phyloP scores from a whole-genome alignment of 345 rosid species.

The Alliaria petiolata region DNA sequence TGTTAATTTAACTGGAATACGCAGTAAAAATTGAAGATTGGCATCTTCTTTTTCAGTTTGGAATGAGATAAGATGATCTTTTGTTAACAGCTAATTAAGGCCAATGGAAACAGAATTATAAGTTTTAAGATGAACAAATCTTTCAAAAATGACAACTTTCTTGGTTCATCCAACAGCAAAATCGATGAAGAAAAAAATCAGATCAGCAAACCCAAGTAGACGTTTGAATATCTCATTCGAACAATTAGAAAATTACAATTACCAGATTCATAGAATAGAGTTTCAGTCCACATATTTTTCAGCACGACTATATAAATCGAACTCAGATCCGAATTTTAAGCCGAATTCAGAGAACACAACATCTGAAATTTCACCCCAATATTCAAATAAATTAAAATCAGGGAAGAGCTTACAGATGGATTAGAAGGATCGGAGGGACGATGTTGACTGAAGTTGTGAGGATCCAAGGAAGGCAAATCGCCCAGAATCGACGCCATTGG shows the following conservation, averaged over 20 bases:
- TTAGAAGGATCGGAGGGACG: slow-evolving; percentile 81
- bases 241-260: background rate
- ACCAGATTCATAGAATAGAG: background rate
- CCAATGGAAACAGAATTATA: background rate
- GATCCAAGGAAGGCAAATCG: slow-evolving; percentile 78
- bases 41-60: background rate
- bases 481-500: slow-evolving; percentile 73
- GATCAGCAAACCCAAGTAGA: background rate
- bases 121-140: background rate
- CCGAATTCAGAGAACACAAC: background rate
- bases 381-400: background rate
- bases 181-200: background rate
- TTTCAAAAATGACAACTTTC: background rate
- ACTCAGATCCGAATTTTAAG: background rate
- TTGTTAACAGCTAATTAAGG: background rate
- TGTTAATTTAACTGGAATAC: background rate
- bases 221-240: background rate
- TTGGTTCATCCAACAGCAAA: background rate
- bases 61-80: background rate
- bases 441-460: slow-evolving; percentile 84
- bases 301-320: background rate
- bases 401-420: slow-evolving; percentile 54
- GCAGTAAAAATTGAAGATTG: background rate
- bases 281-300: background rate
- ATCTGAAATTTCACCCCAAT: background rate